Conservation (phyloP, 2,329 filamentous ascomycete species). For the Pyricularia pennisetigena region DNA sequence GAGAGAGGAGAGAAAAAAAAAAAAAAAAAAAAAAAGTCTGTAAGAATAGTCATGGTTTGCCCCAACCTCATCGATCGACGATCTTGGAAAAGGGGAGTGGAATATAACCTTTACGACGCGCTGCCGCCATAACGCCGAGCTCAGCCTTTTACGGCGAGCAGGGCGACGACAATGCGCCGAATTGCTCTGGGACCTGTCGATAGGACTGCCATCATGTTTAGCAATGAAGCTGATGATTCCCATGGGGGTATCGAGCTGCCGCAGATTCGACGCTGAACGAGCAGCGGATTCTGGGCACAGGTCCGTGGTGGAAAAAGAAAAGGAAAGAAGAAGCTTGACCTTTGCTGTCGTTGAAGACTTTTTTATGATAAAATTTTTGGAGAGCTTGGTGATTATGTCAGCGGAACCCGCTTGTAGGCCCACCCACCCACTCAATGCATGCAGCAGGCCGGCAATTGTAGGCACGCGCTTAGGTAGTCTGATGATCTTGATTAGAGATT, state of each 20-base stretch:
- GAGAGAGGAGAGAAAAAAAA: no score
- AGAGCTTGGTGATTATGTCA: slow-evolving; percentile 6
- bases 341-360: slow-evolving; percentile 3
- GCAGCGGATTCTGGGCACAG: slow-evolving; percentile 79
- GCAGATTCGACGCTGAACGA: slow-evolving; percentile 66
- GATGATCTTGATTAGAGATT: neutral
- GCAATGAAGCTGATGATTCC: slow-evolving; percentile 52
- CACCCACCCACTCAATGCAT: neutral
- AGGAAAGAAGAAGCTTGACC: slow-evolving; percentile 14
- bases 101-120: slow-evolving; percentile 67
- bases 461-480: neutral
- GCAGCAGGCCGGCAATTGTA: neutral
- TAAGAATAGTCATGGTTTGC: slow-evolving; percentile 60
- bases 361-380: slow-evolving; percentile 22
- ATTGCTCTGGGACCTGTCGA: slow-evolving; percentile 91
- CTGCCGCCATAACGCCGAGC: slow-evolving; percentile 44
- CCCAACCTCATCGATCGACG: slow-evolving; percentile 84
- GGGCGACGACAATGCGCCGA: slow-evolving; percentile 43
- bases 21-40: neutral
- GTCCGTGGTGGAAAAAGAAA: slow-evolving; percentile 46
- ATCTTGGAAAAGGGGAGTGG: slow-evolving; percentile 80
- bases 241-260: slow-evolving; percentile 78
- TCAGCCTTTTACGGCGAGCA: slow-evolving; percentile 61
- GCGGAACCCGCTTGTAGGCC: neutral
- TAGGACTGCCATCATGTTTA: slow-evolving; percentile 66